These are phyloP conservation scores for Linnemannia hyalina DNA, from an alignment of 192 early-diverging fungal species.

Conservation along the genomic window DNA sequence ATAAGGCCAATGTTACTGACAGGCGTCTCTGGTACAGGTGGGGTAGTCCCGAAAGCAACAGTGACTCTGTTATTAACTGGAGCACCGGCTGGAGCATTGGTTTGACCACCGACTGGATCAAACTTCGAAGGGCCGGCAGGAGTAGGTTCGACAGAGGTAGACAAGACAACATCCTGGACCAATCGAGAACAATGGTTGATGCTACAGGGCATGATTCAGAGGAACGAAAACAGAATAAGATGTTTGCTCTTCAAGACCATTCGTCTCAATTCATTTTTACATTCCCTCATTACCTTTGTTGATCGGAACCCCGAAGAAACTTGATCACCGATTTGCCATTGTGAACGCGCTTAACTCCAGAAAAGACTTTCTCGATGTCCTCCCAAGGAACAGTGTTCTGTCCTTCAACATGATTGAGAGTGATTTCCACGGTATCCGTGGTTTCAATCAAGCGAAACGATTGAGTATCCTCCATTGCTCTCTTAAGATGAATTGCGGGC, in stretches of 20 bases:
- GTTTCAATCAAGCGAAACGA: constrained; percentile 22
- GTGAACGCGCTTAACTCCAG: not conserved
- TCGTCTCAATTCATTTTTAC: not conserved
- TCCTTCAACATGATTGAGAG: not conserved
- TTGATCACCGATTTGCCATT: not conserved
- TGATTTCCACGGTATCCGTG: constrained; percentile 7
- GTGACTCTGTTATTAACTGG: not conserved
- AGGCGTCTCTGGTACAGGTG: not conserved
- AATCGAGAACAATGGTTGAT: not conserved
- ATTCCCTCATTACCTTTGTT: too few relatives aligned
- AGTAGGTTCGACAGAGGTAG: not conserved
- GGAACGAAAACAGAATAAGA: not conserved
- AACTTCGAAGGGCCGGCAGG: not conserved
- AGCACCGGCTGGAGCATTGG: not conserved
- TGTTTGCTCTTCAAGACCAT: not conserved
- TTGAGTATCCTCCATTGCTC: constrained; percentile 19
- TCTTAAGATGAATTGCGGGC: too few relatives aligned
- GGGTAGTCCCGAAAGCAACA: not conserved
- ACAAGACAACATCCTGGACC: not conserved
- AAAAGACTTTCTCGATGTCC: constrained; percentile 22
- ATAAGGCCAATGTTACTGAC: not conserved
- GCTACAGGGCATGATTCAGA: not conserved
- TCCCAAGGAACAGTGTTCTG: constrained; percentile 15
- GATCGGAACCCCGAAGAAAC: too few relatives aligned
- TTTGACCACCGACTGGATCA: not conserved